Conservation (phyloP, 164 flowering plant species). For the Chimonanthus praecox region DNA sequence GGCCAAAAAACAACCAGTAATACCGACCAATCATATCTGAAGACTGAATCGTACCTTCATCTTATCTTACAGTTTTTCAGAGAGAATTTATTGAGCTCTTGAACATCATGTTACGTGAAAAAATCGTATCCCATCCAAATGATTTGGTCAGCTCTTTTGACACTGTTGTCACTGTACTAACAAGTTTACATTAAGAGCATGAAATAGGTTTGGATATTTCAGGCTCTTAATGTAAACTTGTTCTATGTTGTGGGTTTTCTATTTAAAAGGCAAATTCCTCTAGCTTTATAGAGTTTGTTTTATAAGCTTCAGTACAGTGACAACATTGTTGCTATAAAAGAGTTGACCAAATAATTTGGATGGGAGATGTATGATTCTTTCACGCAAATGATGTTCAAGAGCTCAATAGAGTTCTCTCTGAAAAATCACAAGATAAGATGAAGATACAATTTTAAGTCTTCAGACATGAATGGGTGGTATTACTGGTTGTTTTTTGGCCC, state of each 20-base stretch:
- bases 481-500: neutral
- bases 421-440: conserved; percentile 93
- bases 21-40: neutral
- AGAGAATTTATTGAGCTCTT: conserved; percentile 85
- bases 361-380: conserved; percentile 97
- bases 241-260: neutral
- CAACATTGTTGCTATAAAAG: conserved; percentile 86
- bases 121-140: conserved; percentile 80
- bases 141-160: conserved; percentile 89
- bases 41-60: conserved; percentile 58
- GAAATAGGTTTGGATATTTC: conserved; percentile 37
- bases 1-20: neutral
- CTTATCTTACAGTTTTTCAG: conserved; percentile 90
- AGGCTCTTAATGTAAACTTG: neutral
- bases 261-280: conserved; percentile 31
- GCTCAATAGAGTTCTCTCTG: conserved; percentile 83
- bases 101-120: conserved; percentile 79
- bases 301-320: conserved; percentile 92
- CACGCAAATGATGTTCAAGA: conserved; percentile 97
- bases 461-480: neutral
- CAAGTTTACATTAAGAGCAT: neutral
- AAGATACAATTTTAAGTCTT: conserved; percentile 37
- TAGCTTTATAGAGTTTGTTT: conserved; percentile 88
- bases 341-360: conserved; percentile 92
- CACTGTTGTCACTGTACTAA: conserved; percentile 78